A percentile compares a stretch with the other conserved stretches of the same genome.
Evolutionary conservation across 306 rosid genomes (phyloP).

Genomic region (Rosa multiflora): DNA sequence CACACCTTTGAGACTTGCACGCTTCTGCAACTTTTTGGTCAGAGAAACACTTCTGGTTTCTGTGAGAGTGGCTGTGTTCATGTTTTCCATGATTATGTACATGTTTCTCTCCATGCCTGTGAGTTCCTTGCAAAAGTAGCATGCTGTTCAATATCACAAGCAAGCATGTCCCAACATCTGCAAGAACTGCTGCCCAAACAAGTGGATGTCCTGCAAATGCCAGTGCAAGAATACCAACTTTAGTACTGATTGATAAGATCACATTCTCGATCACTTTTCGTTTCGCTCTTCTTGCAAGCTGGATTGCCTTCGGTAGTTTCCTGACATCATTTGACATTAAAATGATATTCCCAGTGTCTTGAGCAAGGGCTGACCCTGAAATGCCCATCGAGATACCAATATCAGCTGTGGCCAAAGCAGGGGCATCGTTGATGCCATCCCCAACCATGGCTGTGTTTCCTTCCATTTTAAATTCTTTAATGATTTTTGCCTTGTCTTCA

Average conservation of each 20-base stretch:
- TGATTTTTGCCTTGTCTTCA: constrained; percentile 69
- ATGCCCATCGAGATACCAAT: constrained; percentile 97
- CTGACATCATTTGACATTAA: constrained; percentile 84
- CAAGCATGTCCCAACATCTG: constrained; percentile 90
- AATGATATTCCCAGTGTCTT: constrained; percentile 78
- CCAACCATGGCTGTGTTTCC: constrained; percentile 91
- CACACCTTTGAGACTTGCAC: constrained; percentile 36
- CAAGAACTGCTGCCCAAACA: constrained; percentile 99
- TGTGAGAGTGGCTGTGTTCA: constrained; percentile 31
- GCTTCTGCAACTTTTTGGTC: constrained; percentile 24
- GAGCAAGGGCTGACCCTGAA: constrained; percentile 92
- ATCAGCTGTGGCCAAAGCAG: constrained; percentile 88
- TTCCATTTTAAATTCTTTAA: constrained; percentile 59
- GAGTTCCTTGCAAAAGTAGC: constrained; percentile 54
- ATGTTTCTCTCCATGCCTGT: constrained; percentile 44
- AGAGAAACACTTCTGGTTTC: constrained; percentile 49
- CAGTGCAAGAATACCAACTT: constrained; percentile 60
- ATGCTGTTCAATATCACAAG: constrained; percentile 88
- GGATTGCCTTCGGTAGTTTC: constrained; percentile 80
- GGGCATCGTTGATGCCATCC: constrained; percentile 92
- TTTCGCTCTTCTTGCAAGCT: constrained; percentile 58
- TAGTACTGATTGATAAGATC: constrained; percentile 56
- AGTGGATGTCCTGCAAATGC: constrained; percentile 89
- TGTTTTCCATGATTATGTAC: constrained; percentile 46
- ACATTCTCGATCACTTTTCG: constrained; percentile 69